Percentiles rank a stretch among this genome's conserved stretches.
Conservation (phyloP, 768 basidiomycete genomes). For the Collybia sp. region DNA sequence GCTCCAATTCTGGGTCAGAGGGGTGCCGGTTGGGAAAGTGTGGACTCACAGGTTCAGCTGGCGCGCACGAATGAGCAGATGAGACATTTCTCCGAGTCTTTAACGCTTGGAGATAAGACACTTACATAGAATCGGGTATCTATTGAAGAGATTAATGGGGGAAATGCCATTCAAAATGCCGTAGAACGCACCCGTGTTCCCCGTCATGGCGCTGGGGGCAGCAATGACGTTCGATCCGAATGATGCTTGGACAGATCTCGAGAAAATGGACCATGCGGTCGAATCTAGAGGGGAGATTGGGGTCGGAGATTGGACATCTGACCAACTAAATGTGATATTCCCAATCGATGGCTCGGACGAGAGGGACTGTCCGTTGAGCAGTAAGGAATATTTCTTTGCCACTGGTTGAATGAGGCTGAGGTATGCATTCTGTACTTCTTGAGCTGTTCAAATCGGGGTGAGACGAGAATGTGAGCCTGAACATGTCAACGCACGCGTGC, state of each 20-base stretch:
- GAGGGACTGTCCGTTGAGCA: too few relatives aligned
- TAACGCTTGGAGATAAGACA: not conserved
- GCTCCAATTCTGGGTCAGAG: conserved; percentile 5
- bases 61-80: not conserved
- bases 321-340: conserved; percentile 17
- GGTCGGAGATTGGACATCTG: conserved; percentile 15
- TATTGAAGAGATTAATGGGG: not conserved
- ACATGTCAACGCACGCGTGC: conserved; percentile 14
- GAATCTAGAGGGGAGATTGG: conserved; percentile 16
- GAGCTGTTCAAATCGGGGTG: conserved; percentile 8
- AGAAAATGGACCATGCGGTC: conserved; percentile 19
- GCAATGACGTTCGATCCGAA: conserved; percentile 21
- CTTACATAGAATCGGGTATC: conserved; percentile 26
- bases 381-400: conserved; percentile 17
- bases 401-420: conserved; percentile 17
- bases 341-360: conserved; percentile 13
- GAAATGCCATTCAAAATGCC: not conserved
- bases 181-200: conserved; percentile 19
- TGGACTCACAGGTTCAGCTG: conserved; percentile 20
- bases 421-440: conserved; percentile 11
- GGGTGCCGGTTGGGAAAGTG: not conserved
- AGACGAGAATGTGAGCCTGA: not conserved
- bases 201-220: conserved; percentile 25
- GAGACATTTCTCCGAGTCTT: not conserved
- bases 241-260: conserved; percentile 19